A percentile compares a stretch with the other conserved stretches of the same genome.
phyloP scores from a whole-genome alignment of 73 alveolate genomes.

The Paramecium bursaria region DNA sequence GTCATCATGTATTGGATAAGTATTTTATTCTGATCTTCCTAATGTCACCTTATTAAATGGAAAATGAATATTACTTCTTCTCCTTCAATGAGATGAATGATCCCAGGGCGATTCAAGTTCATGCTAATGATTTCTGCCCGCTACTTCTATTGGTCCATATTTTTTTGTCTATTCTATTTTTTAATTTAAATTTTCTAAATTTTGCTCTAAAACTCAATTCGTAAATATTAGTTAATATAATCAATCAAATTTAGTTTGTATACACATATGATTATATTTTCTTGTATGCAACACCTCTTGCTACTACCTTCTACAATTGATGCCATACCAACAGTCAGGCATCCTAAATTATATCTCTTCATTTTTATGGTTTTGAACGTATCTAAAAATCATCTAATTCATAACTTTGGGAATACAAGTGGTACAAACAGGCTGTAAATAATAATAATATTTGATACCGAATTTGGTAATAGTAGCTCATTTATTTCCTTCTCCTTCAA shows the following conservation, averaged over 20 bases:
- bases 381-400: not conserved
- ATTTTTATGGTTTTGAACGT: not conserved
- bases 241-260: slow-evolving; percentile 29
- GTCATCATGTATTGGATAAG: not conserved
- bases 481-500: slow-evolving; percentile 1
- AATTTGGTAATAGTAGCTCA: slow-evolving; percentile 1
- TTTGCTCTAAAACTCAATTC: not conserved
- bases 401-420: not conserved
- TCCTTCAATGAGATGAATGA: no score
- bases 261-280: slow-evolving; percentile 27
- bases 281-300: not conserved
- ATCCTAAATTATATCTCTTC: not conserved
- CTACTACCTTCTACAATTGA: slow-evolving; percentile 30
- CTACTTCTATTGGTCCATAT: not conserved
- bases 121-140: no score
- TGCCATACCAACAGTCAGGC: slow-evolving; percentile 27
- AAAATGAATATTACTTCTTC: no score
- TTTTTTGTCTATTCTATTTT: no score
- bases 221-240: not conserved
- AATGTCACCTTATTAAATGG: no score
- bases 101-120: no score
- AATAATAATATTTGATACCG: not conserved
- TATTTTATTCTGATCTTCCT: slow-evolving; percentile 22
- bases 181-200: no score
- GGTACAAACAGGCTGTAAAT: slow-evolving; percentile 22